Percentiles rank a stretch among this genome's conserved stretches.
Evolutionary conservation across 345 rosid species (phyloP).

Genomic region (Geranium rotundifolium): DNA sequence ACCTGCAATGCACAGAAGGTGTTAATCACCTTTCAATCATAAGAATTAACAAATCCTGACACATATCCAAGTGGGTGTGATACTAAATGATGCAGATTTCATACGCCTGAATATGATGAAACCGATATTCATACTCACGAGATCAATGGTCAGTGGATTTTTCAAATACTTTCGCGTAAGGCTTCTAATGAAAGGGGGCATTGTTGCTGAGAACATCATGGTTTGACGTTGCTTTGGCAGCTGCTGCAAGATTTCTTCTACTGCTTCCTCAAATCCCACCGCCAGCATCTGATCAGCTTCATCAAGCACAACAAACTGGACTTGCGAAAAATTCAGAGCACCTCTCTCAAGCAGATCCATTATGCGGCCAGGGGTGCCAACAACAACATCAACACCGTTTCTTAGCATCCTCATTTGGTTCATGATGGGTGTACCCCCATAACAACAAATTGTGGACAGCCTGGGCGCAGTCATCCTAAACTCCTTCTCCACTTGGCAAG

Average conservation of each 20-base stretch:
- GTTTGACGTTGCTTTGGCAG: constrained; percentile 74
- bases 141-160: constrained; percentile 77
- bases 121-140: constrained; percentile 38
- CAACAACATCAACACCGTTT: constrained; percentile 74
- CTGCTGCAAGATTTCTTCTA: constrained; percentile 55
- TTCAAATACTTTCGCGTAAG: constrained; percentile 65
- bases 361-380: constrained; percentile 96
- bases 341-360: constrained; percentile 90
- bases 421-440: constrained; percentile 79
- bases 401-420: constrained; percentile 66
- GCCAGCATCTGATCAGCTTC: constrained; percentile 99
- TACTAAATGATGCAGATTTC: too few relatives aligned
- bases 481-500: constrained; percentile 85
- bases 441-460: constrained; percentile 72
- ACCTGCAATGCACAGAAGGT: constrained; percentile 32
- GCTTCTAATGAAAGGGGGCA: constrained; percentile 79
- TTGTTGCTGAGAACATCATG: constrained; percentile 95
- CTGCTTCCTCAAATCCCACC: constrained; percentile 90
- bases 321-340: constrained; percentile 55
- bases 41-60: neutral
- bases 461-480: constrained; percentile 69
- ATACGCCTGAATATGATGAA: neutral
- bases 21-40: constrained; percentile 3
- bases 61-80: neutral
- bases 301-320: constrained; percentile 79